Conservation (phyloP, 1,284 basidiomycete genomes). For the Puccinia hordei region DNA sequence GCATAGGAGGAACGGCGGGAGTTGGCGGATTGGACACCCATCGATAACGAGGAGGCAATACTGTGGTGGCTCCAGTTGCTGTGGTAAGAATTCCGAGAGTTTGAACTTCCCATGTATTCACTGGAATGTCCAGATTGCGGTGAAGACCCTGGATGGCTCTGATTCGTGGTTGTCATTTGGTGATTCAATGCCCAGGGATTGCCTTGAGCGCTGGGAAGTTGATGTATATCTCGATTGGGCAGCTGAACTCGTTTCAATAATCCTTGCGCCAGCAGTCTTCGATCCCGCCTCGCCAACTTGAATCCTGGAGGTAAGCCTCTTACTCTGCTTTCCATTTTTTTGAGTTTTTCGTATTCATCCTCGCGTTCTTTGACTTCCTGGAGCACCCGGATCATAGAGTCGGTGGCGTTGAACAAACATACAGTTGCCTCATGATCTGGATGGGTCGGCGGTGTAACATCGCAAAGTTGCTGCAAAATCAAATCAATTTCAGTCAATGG, state of each 20-base stretch:
- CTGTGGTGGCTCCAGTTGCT: constrained; percentile 23
- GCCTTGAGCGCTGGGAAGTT: constrained; percentile 52
- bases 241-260: constrained; percentile 61
- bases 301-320: constrained; percentile 66
- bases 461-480: constrained; percentile 70
- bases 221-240: constrained; percentile 55
- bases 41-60: background rate
- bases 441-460: constrained; percentile 70
- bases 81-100: constrained; percentile 17
- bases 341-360: constrained; percentile 75
- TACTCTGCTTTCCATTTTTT: constrained; percentile 67
- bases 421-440: constrained; percentile 70
- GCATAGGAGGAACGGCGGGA: background rate
- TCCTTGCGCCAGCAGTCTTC: constrained; percentile 73
- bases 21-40: too few relatives aligned
- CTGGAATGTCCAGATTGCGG: constrained; percentile 1
- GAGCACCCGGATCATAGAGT: constrained; percentile 72
- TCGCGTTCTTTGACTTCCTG: constrained; percentile 79
- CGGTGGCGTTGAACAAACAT: constrained; percentile 69
- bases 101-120: background rate
- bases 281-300: constrained; percentile 69
- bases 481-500: constrained; percentile 57
- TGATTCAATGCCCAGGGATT: constrained; percentile 54
- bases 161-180: constrained; percentile 28
- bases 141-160: background rate